A percentile compares a stretch with the other conserved stretches of the same genome.
These are phyloP conservation scores for Baudoinia panamericana DNA, from an alignment of 495 filamentous ascomycete genomes.

Conservation along the genomic window DNA sequence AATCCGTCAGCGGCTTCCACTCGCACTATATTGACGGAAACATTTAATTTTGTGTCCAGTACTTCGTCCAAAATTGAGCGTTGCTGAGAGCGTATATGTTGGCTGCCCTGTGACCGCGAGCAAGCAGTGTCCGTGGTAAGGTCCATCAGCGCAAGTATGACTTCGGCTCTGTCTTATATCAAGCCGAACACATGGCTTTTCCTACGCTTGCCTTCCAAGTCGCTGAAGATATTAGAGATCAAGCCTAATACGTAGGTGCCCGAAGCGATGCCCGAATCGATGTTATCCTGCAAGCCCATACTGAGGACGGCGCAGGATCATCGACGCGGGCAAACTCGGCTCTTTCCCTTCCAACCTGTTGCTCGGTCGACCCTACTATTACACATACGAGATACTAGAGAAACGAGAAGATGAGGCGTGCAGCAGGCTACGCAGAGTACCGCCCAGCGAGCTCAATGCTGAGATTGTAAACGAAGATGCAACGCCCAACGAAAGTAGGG, in stretches of 20 bases:
- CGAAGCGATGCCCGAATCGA: conserved; percentile 10
- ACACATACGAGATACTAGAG: conserved; percentile 81
- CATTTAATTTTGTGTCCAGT: no score
- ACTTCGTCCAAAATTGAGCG: no score
- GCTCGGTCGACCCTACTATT: conserved; percentile 73
- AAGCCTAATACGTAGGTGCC: conserved; percentile 62
- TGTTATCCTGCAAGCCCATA: conserved; percentile 15
- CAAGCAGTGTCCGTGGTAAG: no score
- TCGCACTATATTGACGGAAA: no score
- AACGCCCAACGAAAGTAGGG: conserved; percentile 36
- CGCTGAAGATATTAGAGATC: conserved; percentile 49
- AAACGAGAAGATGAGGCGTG: conserved; percentile 41
- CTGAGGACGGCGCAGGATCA: conserved; percentile 41
- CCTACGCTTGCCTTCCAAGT: conserved; percentile 55
- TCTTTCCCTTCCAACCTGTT: conserved; percentile 74
- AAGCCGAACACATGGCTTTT: conserved; percentile 50
- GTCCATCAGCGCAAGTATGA: conserved; percentile 1
- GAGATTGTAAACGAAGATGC: conserved; percentile 43
- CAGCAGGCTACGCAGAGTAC: conserved; percentile 60
- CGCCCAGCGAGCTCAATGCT: conserved; percentile 67
- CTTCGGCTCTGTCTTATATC: conserved; percentile 27
- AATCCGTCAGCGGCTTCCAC: no score
- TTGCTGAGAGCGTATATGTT: no score
- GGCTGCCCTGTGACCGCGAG: no score
- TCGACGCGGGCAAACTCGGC: conserved; percentile 82